phyloP scores from a whole-genome alignment of 2,329 filamentous ascomycete species.

The Colletotrichum spinosum region DNA sequence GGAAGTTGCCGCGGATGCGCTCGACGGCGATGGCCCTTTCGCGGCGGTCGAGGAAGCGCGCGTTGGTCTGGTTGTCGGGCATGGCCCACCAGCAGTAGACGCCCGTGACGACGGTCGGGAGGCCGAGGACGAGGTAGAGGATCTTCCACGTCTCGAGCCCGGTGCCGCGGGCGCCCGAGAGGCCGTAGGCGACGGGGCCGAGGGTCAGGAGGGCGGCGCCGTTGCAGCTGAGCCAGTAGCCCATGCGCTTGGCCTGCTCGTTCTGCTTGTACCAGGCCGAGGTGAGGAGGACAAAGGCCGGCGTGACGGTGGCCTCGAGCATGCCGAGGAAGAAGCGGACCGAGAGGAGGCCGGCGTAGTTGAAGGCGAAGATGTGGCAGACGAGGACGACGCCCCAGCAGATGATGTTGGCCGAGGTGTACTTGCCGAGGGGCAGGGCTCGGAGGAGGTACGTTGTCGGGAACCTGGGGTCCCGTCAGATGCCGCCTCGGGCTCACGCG shows the following conservation, averaged over 20 bases:
- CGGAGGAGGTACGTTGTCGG: constrained; percentile 50
- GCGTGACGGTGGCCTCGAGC: constrained; percentile 42
- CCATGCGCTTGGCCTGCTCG: constrained; percentile 47
- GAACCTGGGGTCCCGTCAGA: constrained; percentile 40
- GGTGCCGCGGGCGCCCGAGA: constrained; percentile 35
- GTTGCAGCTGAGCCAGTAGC: constrained; percentile 41
- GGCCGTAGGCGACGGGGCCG: constrained; percentile 40
- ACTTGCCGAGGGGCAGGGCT: constrained; percentile 48
- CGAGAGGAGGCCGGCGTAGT: constrained; percentile 40
- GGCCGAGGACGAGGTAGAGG: constrained; percentile 45
- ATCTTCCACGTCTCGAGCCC: constrained; percentile 40
- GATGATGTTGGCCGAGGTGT: constrained; percentile 49
- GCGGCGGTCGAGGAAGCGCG: constrained; percentile 65
- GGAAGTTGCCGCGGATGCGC: constrained; percentile 59
- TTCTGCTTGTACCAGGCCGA: constrained; percentile 44
- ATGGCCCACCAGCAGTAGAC: constrained; percentile 47
- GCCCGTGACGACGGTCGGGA: constrained; percentile 41
- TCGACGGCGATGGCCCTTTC: constrained; percentile 65
- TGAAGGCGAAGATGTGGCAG: constrained; percentile 39
- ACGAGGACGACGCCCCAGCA: constrained; percentile 53
- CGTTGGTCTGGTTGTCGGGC: constrained; percentile 68
- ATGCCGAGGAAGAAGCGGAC: constrained; percentile 42
- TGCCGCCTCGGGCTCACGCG: no score
- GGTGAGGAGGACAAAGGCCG: constrained; percentile 42
- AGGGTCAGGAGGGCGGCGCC: constrained; percentile 39